A percentile compares a stretch with the other conserved stretches of the same genome.
Conservation (phyloP, 192 early-diverging fungal genomes). For the Nowakowskiella sp. region DNA sequence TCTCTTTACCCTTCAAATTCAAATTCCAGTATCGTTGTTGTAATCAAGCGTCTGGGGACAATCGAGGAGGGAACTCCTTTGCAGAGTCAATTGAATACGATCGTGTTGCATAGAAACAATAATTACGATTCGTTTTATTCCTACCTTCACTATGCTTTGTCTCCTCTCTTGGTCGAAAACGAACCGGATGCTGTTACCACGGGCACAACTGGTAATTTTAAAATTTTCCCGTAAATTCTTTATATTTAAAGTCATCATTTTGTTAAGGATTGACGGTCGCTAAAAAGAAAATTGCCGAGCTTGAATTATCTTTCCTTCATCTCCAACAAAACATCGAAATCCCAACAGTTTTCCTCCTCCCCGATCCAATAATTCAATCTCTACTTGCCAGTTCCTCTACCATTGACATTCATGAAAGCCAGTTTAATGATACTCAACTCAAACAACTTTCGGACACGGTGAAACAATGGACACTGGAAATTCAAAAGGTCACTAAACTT, state of each 20-base stretch:
- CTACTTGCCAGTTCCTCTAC: constrained; percentile 65
- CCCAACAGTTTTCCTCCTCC: constrained; percentile 78
- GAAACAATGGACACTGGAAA: constrained; percentile 98
- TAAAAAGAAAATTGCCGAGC: constrained; percentile 97
- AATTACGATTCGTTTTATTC: constrained; percentile 87
- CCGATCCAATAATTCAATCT: constrained; percentile 72
- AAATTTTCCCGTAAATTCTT: background rate
- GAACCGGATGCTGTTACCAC: too few relatives aligned
- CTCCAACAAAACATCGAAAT: constrained; percentile 98
- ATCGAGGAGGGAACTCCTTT: constrained; percentile 67
- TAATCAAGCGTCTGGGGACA: constrained; percentile 30
- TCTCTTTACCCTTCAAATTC: too few relatives aligned
- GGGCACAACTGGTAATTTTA: background rate
- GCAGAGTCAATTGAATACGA: constrained; percentile 76
- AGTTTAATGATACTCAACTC: constrained; percentile 45
- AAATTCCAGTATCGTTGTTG: constrained; percentile 4
- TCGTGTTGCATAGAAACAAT: constrained; percentile 65
- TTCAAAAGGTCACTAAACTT: constrained; percentile 96
- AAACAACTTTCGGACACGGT: constrained; percentile 94
- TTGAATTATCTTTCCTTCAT: constrained; percentile 88
- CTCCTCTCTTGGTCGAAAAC: constrained; percentile 95
- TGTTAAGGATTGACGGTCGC: constrained; percentile 31
- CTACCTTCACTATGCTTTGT: constrained; percentile 86
- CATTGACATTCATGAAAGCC: constrained; percentile 63
- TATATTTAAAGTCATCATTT: background rate